A percentile compares a stretch with the other conserved stretches of the same genome.
phyloP scores from a whole-genome alignment of 2,329 filamentous ascomycete species.

The Ascochyta rabiei region DNA sequence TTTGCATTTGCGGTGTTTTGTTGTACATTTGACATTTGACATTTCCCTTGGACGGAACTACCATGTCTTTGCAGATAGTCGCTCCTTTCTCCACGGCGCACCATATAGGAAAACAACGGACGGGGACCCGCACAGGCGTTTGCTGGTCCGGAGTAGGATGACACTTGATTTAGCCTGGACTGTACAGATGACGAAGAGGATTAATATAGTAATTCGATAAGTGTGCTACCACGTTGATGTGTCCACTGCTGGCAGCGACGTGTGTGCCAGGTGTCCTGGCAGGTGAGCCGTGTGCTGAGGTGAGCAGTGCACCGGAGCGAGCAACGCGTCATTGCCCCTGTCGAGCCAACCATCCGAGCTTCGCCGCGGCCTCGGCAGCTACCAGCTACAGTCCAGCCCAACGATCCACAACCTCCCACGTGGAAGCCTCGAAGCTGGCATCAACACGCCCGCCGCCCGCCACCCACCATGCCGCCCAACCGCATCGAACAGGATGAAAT shows the following conservation, averaged over 20 bases:
- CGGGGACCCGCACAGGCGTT: constrained; percentile 2
- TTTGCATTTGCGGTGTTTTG: constrained; percentile 26
- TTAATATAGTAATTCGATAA: constrained; percentile 15
- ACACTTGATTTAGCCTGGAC: background rate
- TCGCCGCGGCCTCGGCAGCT: constrained; percentile 3
- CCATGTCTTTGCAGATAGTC: constrained; percentile 9
- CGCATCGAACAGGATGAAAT: constrained; percentile 75
- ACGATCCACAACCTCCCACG: no score
- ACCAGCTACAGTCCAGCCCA: constrained; percentile 5
- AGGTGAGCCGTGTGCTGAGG: background rate
- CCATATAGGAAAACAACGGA: constrained; percentile 10
- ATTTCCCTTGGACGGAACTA: constrained; percentile 5
- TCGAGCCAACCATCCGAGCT: background rate
- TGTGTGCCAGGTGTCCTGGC: background rate
- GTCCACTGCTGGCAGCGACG: background rate
- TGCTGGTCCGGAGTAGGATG: constrained; percentile 7
- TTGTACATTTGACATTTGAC: constrained; percentile 16
- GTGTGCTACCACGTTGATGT: background rate
- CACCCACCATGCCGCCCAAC: constrained; percentile 50
- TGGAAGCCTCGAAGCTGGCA: background rate
- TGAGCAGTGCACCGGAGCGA: background rate
- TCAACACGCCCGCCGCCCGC: background rate
- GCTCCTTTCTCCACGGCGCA: constrained; percentile 11
- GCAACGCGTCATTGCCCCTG: constrained; percentile 9
- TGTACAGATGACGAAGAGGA: constrained; percentile 6